Evolutionary conservation across 768 basidiomycete species (phyloP).

Genomic region (Tulasnella sp.): DNA sequence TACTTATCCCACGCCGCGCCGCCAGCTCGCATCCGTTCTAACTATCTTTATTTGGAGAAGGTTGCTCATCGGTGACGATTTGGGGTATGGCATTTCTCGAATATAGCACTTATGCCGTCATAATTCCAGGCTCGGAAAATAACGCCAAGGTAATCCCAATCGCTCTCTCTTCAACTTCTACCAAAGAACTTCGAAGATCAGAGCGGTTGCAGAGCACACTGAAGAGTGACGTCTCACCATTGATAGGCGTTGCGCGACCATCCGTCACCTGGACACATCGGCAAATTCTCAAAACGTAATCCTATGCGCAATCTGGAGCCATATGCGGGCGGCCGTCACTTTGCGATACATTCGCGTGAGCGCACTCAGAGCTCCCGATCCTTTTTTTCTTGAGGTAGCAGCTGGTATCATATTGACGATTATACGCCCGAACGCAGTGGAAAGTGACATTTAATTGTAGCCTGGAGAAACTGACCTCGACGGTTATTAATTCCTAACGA

Average conservation of each 20-base stretch:
- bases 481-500: background rate
- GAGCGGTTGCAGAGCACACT: background rate
- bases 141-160: background rate
- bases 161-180: background rate
- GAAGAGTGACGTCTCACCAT: too few species aligned
- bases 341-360: background rate
- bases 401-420: background rate
- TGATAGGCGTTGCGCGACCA: too few species aligned
- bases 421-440: background rate
- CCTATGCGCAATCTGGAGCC: background rate
- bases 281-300: background rate
- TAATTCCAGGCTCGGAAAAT: slow-evolving; percentile 2
- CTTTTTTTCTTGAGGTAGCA: background rate
- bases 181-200: background rate
- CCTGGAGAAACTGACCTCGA: slow-evolving; percentile 6
- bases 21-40: background rate
- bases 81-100: background rate
- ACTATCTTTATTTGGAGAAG: background rate
- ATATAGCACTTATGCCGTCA: background rate
- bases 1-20: background rate
- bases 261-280: background rate
- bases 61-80: background rate
- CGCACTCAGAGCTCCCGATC: background rate
- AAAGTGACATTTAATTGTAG: background rate
- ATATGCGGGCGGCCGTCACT: slow-evolving; percentile 3